phyloP scores from a whole-genome alignment of 2,329 filamentous ascomycete genomes.

The Diaporthe vexans region DNA sequence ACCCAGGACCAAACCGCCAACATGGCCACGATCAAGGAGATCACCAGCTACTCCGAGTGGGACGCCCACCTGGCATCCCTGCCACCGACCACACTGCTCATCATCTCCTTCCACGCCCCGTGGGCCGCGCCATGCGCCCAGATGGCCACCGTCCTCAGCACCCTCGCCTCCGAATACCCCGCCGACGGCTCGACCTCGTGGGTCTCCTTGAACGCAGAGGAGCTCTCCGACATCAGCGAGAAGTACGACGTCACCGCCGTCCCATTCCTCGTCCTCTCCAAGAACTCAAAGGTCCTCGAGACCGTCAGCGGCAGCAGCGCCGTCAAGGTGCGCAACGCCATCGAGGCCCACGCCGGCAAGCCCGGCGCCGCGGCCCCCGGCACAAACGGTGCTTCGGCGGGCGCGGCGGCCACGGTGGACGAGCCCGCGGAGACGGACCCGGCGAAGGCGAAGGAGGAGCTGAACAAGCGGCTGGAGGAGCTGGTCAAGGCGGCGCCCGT shows the following conservation, averaged over 20 bases:
- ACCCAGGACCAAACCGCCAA: neutral
- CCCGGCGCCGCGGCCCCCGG: slow-evolving; percentile 54
- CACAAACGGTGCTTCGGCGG: slow-evolving; percentile 45
- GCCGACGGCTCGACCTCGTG: slow-evolving; percentile 79
- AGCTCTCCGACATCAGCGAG: slow-evolving; percentile 92
- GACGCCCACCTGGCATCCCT: slow-evolving; percentile 75
- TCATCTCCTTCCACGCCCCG: slow-evolving; percentile 95
- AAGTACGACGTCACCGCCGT: slow-evolving; percentile 95
- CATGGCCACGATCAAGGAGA: slow-evolving; percentile 85
- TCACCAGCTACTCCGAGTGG: slow-evolving; percentile 82
- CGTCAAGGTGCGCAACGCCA: slow-evolving; percentile 84
- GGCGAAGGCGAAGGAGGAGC: slow-evolving; percentile 81
- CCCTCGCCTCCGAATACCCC: slow-evolving; percentile 89
- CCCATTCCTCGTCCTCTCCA: slow-evolving; percentile 88
- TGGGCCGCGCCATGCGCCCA: slow-evolving; percentile 97
- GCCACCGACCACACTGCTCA: slow-evolving; percentile 78
- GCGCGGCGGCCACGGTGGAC: slow-evolving; percentile 49
- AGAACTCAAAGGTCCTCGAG: slow-evolving; percentile 82
- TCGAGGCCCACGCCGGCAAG: slow-evolving; percentile 82
- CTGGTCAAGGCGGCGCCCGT: slow-evolving; percentile 96
- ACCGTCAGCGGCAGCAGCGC: slow-evolving; percentile 92
- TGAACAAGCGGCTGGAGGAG: slow-evolving; percentile 84
- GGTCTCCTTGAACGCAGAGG: slow-evolving; percentile 94
- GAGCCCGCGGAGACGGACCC: slow-evolving; percentile 58
- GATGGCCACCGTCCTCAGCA: slow-evolving; percentile 88